Conservation (phyloP, 2,329 filamentous ascomycete species). For the Periconia sp. region DNA sequence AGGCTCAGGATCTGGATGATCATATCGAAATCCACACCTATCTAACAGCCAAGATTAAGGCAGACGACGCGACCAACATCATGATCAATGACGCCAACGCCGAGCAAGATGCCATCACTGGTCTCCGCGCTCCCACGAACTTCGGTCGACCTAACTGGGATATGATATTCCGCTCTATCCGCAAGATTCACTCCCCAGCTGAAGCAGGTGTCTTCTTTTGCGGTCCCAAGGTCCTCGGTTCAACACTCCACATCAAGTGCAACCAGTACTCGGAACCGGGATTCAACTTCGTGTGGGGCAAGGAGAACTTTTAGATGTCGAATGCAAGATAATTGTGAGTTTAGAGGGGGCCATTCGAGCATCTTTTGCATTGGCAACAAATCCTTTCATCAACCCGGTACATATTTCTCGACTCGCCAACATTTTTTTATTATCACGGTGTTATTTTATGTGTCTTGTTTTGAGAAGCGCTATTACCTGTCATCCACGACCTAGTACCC, state of each 20-base stretch:
- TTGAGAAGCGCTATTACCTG: conserved; percentile 4
- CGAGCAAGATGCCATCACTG: conserved; percentile 84
- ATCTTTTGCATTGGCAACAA: background rate
- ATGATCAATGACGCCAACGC: conserved; percentile 91
- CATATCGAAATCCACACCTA: conserved; percentile 91
- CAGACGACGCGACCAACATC: conserved; percentile 85
- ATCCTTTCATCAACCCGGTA: conserved; percentile 16
- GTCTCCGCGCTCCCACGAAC: conserved; percentile 80
- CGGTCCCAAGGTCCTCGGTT: conserved; percentile 80
- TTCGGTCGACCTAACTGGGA: conserved; percentile 90
- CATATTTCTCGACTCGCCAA: conserved; percentile 13
- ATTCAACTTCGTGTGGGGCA: conserved; percentile 72
- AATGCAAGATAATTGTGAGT: background rate
- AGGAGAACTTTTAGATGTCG: conserved; percentile 68
- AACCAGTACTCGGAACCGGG: conserved; percentile 87
- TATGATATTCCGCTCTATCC: conserved; percentile 83
- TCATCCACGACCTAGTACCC: conserved; percentile 6
- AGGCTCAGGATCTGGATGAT: conserved; percentile 82
- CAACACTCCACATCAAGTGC: conserved; percentile 79
- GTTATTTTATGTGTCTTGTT: conserved; percentile 8
- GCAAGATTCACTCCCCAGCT: conserved; percentile 65
- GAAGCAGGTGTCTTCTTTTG: conserved; percentile 70
- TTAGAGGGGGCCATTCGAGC: conserved; percentile 1
- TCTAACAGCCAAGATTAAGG: conserved; percentile 84
- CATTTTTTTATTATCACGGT: conserved; percentile 6